Evolutionary conservation across 306 rosid genomes (phyloP).

Genomic region (Gillenia trifoliata): DNA sequence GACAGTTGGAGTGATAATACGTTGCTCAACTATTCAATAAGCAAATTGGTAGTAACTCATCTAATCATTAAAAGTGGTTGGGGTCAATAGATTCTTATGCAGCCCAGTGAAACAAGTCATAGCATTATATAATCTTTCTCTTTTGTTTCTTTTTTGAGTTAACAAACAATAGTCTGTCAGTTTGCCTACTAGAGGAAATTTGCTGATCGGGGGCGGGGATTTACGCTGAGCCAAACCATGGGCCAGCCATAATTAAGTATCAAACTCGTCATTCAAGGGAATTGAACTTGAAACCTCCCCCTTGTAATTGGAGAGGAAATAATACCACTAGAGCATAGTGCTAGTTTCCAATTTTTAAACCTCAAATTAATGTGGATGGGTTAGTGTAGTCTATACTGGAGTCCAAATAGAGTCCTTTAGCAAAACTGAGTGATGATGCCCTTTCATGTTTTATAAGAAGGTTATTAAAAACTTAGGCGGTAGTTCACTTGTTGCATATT

Average conservation of each 20-base stretch:
- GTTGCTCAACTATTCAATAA: background rate
- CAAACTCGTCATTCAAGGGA: no score
- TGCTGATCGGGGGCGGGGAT: no score
- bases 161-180: background rate
- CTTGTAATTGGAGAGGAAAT: no score
- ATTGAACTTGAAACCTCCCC: no score
- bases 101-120: background rate
- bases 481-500: background rate
- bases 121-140: background rate
- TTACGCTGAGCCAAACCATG: no score
- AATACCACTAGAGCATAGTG: background rate
- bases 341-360: background rate
- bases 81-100: background rate
- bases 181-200: background rate
- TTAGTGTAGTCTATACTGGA: conserved; percentile 5
- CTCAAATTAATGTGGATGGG: background rate
- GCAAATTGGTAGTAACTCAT: background rate
- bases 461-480: background rate
- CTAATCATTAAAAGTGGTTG: background rate
- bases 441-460: background rate
- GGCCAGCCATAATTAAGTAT: no score
- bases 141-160: background rate
- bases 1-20: background rate
- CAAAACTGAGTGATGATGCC: background rate
- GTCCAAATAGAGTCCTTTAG: no score